phyloP scores from a whole-genome alignment of 2,329 filamentous ascomycete species.

The Colletotrichum gloeosporioides region DNA sequence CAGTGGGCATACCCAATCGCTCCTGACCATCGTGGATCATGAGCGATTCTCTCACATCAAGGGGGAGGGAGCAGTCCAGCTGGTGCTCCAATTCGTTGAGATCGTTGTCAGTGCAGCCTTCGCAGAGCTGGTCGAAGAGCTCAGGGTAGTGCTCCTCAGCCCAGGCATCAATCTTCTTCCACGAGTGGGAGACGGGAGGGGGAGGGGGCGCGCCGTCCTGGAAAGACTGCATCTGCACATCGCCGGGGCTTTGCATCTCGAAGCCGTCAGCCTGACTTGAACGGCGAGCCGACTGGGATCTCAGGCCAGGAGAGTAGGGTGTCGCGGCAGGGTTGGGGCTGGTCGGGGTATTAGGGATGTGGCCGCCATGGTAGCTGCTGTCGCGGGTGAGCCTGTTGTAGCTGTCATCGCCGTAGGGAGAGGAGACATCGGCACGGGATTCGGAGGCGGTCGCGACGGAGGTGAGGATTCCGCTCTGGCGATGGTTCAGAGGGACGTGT shows the following conservation, averaged over 20 bases:
- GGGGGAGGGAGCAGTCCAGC: conserved; percentile 89
- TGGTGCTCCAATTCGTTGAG: conserved; percentile 97
- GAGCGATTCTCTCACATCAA: conserved; percentile 92
- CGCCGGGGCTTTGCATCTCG: conserved; percentile 75
- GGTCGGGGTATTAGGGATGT: conserved; percentile 52
- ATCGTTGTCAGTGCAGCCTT: conserved; percentile 91
- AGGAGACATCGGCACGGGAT: conserved; percentile 83
- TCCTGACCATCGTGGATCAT: conserved; percentile 96
- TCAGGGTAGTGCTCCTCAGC: conserved; percentile 95
- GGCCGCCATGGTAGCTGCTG: conserved; percentile 66
- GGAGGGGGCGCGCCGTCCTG: conserved; percentile 88
- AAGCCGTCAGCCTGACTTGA: conserved; percentile 69
- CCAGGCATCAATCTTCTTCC: conserved; percentile 94
- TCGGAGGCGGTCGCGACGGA: conserved; percentile 90
- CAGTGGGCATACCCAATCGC: conserved; percentile 86
- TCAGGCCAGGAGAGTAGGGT: conserved; percentile 89
- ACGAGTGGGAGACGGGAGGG: conserved; percentile 87
- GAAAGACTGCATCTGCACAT: conserved; percentile 97
- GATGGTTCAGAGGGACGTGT: conserved; percentile 82
- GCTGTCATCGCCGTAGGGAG: conserved; percentile 78
- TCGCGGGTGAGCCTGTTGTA: conserved; percentile 33
- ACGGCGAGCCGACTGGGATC: conserved; percentile 75
- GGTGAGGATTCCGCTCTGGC: conserved; percentile 81
- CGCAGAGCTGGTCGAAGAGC: conserved; percentile 89
- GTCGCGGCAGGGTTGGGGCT: conserved; percentile 63